Percentiles rank a stretch among this genome's conserved stretches.
These are phyloP conservation scores for Erysimum cheiri DNA, from an alignment of 441 rosid species.

Conservation along the genomic window DNA sequence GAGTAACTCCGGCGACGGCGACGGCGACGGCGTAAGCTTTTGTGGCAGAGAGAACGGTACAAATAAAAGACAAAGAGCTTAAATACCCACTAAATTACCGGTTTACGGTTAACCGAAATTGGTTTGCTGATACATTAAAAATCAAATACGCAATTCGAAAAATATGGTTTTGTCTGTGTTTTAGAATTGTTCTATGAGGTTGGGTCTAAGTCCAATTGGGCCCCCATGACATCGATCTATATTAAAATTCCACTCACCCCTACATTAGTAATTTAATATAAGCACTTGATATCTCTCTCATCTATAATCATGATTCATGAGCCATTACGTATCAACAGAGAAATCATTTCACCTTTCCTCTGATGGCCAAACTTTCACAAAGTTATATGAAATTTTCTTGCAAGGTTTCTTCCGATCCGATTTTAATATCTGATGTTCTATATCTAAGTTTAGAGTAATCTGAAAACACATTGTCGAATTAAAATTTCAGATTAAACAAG, in stretches of 20 bases:
- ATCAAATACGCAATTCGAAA: not conserved
- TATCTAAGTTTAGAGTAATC: not conserved
- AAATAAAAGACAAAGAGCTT: not conserved
- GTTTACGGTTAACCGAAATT: conserved; percentile 24
- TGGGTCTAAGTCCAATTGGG: conserved; percentile 22
- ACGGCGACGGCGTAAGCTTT: conserved; percentile 4
- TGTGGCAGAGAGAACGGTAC: conserved; percentile 9
- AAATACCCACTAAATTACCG: not conserved
- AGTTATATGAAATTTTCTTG: not conserved
- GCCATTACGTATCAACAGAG: conserved; percentile 10
- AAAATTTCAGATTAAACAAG: not conserved
- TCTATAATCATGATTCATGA: not conserved
- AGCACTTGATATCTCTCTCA: conserved; percentile 16
- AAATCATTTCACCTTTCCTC: conserved; percentile 24
- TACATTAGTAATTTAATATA: not conserved
- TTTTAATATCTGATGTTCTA: not conserved
- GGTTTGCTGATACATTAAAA: not conserved
- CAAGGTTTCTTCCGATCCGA: not conserved
- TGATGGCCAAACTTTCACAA: conserved; percentile 17
- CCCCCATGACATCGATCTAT: conserved; percentile 17
- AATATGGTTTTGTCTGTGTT: conserved; percentile 18
- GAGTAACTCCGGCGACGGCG: conserved; percentile 18
- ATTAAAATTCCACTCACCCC: conserved; percentile 14
- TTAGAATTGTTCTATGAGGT: conserved; percentile 6
- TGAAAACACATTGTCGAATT: not conserved